phyloP scores from a whole-genome alignment of 192 early-diverging fungal species.

The Coemansia sp. region DNA sequence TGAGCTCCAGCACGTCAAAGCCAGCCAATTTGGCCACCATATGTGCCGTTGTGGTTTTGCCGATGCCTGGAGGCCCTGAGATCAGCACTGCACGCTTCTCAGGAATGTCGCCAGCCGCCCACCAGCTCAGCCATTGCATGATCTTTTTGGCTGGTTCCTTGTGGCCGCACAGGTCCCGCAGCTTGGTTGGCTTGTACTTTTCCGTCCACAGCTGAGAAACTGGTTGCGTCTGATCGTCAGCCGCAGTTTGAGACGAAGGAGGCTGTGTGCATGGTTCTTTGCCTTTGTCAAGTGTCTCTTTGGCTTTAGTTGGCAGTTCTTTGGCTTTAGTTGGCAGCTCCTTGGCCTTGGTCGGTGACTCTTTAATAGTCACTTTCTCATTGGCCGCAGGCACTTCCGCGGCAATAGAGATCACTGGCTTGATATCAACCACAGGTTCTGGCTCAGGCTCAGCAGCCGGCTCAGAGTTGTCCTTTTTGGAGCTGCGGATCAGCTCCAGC shows the following conservation, averaged over 20 bases:
- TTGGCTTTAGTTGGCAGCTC: not conserved
- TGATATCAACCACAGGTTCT: not conserved
- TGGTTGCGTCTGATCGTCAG: not conserved
- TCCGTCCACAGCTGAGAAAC: conserved; percentile 80
- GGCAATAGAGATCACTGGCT: not conserved
- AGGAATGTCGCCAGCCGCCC: conserved; percentile 55
- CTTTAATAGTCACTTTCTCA: not conserved
- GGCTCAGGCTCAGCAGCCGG: conserved; percentile 4
- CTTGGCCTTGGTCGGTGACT: not conserved
- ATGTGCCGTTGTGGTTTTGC: conserved; percentile 96
- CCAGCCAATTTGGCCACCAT: conserved; percentile 79
- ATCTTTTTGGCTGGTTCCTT: conserved; percentile 68
- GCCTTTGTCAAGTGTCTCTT: not conserved
- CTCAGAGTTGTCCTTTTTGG: conserved; percentile 15
- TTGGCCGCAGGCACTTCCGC: not conserved
- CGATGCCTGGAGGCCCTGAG: conserved; percentile 96
- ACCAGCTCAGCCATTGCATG: conserved; percentile 71
- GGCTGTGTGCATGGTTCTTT: not conserved
- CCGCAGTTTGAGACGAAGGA: not conserved
- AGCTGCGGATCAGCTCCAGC: conserved; percentile 72
- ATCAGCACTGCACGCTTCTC: conserved; percentile 69
- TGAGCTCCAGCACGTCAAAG: conserved; percentile 88
- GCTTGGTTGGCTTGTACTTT: conserved; percentile 83
- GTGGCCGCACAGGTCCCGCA: conserved; percentile 88
- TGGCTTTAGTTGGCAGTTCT: not conserved